Evolutionary conservation across 163 green algal genomes (phyloP).

Genomic region (Chloromonas sp.): DNA sequence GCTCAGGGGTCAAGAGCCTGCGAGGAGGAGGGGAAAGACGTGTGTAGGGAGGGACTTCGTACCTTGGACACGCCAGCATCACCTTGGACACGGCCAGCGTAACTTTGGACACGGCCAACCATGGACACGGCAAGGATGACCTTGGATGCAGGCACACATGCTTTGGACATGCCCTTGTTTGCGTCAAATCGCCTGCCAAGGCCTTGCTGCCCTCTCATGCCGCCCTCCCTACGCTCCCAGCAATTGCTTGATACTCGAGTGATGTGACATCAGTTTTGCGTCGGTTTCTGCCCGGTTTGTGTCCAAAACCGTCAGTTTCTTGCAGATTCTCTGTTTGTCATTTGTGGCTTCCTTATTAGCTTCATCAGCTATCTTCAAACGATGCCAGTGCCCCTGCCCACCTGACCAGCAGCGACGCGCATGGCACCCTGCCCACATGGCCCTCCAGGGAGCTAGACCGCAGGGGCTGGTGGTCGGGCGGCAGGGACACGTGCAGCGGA

Average conservation of each 20-base stretch:
- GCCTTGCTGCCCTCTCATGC: too few relatives aligned
- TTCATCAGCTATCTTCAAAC: background rate
- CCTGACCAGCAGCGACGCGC: constrained; percentile 49
- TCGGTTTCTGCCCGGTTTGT: background rate
- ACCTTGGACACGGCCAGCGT: too few relatives aligned
- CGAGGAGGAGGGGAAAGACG: background rate
- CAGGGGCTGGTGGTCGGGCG: constrained; percentile 25
- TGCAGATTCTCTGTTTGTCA: background rate
- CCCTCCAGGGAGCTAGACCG: constrained; percentile 28
- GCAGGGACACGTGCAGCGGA: constrained; percentile 43
- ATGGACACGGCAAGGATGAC: too few relatives aligned
- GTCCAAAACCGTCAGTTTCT: background rate
- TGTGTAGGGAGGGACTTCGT: background rate
- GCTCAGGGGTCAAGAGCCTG: constrained; percentile 33
- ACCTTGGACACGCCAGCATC: background rate
- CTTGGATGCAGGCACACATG: too few relatives aligned
- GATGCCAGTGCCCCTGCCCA: background rate
- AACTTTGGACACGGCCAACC: too few relatives aligned
- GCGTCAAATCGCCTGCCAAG: too few relatives aligned
- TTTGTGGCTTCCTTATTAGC: background rate
- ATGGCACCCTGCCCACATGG: constrained; percentile 35
- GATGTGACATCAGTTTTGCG: background rate
- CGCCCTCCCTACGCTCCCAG: too few relatives aligned
- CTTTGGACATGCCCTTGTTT: too few relatives aligned
- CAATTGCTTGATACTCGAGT: background rate